Base-by-base conservation (phyloP, 441 rosid genomes). In the Lepidium campestre region DNA sequence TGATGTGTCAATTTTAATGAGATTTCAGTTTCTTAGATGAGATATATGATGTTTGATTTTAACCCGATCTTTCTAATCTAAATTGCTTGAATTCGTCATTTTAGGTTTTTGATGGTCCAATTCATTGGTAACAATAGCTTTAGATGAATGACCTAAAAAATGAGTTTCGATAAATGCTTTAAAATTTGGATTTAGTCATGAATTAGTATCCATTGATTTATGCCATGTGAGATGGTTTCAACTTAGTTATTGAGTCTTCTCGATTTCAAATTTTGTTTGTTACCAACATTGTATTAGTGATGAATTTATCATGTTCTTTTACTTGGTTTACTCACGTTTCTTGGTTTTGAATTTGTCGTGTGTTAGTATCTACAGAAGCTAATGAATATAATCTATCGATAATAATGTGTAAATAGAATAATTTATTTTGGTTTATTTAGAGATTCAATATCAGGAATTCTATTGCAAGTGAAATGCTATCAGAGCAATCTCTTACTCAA, bases 61-160 rank as follows among this genome's bases (percentile, higher is more conserved):
- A 22, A 22, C 3, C 3, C 23, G 23, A 22, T 3, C 23, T 22
- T 22, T 22, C 23, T 22, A 22, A 22, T 22, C 23, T 22, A 35
- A 40, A 60, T 45, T 39, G 18, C 17, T 50, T 6, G 34, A 17
- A 47, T 58, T 17, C 57, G 4, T 42, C 34, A 10, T 32, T 41
- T 40, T n/a, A 50, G 54, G 62, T 42, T 9, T 14, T 3, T 10
- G 31, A 62, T 29, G 35, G 10, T 45, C 32, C 47, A 63, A 25
- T 40, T 53, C 56, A 5, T 23, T 31, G 31, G 5, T 13, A 14
- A 32, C 13, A 42, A 73, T 67, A 58, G 53, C 68, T 60, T 60
- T 68, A 67, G 59, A 73, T 73, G 77, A 45, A 73, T 67, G 77
- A 73, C 47, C 77, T 60, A 2, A 73, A 67, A 31, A 73, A 73